Evolutionary conservation across 192 early-diverging fungal genomes (phyloP).

Genomic region (Backusella morwellensis): DNA sequence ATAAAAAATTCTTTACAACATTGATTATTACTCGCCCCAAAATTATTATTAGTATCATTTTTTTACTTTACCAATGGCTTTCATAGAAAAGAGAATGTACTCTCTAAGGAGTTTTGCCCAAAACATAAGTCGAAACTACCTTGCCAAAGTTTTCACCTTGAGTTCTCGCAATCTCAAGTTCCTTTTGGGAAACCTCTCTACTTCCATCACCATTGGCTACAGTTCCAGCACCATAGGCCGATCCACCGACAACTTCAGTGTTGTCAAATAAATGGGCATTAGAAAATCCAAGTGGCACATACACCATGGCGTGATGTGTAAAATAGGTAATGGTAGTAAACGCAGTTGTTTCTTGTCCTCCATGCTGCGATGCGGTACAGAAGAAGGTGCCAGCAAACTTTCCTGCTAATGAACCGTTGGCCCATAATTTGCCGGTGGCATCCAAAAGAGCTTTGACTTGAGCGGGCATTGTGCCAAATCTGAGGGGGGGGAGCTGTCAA

Average conservation of each 20-base stretch:
- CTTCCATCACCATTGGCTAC: slow-evolving; percentile 61
- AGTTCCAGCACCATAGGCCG: slow-evolving; percentile 38
- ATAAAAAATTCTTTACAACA: background rate
- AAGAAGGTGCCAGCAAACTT: slow-evolving; percentile 76
- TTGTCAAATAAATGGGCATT: slow-evolving; percentile 23
- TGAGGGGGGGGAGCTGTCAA: background rate
- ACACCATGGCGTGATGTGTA: slow-evolving; percentile 77
- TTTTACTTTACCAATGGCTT: background rate
- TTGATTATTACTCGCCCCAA: background rate
- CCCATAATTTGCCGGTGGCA: slow-evolving; percentile 39
- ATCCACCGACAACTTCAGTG: slow-evolving; percentile 25
- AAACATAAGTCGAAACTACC: slow-evolving; percentile 33
- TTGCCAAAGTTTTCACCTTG: slow-evolving; percentile 65
- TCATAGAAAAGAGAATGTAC: background rate
- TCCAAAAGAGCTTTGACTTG: slow-evolving; percentile 64
- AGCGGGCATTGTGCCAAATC: slow-evolving; percentile 68
- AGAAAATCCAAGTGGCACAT: slow-evolving; percentile 64
- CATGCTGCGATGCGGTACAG: slow-evolving; percentile 70
- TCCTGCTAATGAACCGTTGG: slow-evolving; percentile 54
- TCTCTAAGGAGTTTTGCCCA: slow-evolving; percentile 12
- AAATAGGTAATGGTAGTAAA: slow-evolving; percentile 63
- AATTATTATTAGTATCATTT: background rate
- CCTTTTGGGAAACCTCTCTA: slow-evolving; percentile 58
- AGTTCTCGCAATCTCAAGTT: slow-evolving; percentile 54
- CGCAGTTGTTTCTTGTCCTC: slow-evolving; percentile 78